A percentile compares a stretch with the other conserved stretches of the same genome.
These are phyloP conservation scores for Reticulomyxa filosa DNA, from an alignment of 78 protist genomes.

Conservation along the genomic window DNA sequence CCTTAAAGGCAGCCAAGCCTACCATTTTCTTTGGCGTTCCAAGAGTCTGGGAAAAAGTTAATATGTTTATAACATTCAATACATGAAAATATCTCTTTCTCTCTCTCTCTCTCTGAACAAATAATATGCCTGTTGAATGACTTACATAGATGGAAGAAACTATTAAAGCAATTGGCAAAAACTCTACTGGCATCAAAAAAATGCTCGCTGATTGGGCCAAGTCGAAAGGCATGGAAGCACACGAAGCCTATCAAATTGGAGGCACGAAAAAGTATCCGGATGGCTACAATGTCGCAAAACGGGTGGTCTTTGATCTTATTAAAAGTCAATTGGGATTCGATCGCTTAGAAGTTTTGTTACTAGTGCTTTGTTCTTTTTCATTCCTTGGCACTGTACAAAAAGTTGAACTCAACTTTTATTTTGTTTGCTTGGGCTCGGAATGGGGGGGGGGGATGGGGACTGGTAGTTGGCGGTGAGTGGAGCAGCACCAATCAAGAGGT, in stretches of 20 bases:
- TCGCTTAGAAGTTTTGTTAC: too few species aligned
- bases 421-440: too few species aligned
- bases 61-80: too few species aligned
- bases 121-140: too few species aligned
- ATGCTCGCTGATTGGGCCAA: slow-evolving; percentile 7
- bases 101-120: too few species aligned
- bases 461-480: slow-evolving; percentile 25
- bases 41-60: slow-evolving; percentile 69
- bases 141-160: background rate
- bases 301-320: slow-evolving; percentile 30
- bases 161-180: too few species aligned
- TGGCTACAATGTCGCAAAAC: slow-evolving; percentile 23
- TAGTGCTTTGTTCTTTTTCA: too few species aligned
- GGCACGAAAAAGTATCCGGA: background rate
- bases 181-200: slow-evolving; percentile 23
- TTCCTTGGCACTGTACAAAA: too few species aligned
- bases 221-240: slow-evolving; percentile 10
- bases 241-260: slow-evolving; percentile 1
- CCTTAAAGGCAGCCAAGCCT: slow-evolving; percentile 17
- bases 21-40: slow-evolving; percentile 59
- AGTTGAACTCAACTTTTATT: too few species aligned
- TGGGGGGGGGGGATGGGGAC: too few species aligned
- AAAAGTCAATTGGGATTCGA: slow-evolving; percentile 37
- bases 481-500: slow-evolving; percentile 53
- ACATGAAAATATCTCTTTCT: too few species aligned